Evolutionary conservation across 31 red algal genomes (phyloP).

Genomic region (Asparagopsis taxiformis): DNA sequence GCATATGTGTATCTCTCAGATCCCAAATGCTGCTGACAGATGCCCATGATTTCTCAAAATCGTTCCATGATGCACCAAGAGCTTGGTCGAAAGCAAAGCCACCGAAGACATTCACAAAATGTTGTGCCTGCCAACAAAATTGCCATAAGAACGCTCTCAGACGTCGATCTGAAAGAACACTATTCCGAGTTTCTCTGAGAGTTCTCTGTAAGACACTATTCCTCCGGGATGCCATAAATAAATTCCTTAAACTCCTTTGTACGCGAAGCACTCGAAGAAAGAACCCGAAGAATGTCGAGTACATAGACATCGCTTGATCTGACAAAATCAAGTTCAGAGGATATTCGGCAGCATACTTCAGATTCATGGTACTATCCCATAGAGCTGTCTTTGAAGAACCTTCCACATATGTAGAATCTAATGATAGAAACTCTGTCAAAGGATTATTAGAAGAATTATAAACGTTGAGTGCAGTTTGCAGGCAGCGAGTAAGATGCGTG

Average conservation of each 20-base stretch:
- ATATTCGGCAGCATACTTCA: slow-evolving; percentile 43
- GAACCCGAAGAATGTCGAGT: slow-evolving; percentile 51
- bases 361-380: slow-evolving; percentile 37
- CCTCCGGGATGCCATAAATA: slow-evolving; percentile 46
- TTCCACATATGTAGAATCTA: slow-evolving; percentile 14
- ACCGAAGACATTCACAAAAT: slow-evolving; percentile 67
- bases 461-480: slow-evolving; percentile 43
- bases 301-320: slow-evolving; percentile 22
- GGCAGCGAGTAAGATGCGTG: slow-evolving; percentile 37
- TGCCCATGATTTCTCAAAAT: slow-evolving; percentile 41
- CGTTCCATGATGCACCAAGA: slow-evolving; percentile 29
- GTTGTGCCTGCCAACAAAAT: slow-evolving; percentile 64
- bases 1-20: slow-evolving; percentile 38
- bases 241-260: slow-evolving; percentile 30
- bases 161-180: background rate
- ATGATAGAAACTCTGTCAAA: slow-evolving; percentile 20
- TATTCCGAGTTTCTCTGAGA: background rate
- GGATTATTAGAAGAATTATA: slow-evolving; percentile 8
- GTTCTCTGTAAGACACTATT: slow-evolving; percentile 18
- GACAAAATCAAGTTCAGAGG: slow-evolving; percentile 52
- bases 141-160: slow-evolving; percentile 37
- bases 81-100: slow-evolving; percentile 55
- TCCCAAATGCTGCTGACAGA: slow-evolving; percentile 37
- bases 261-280: slow-evolving; percentile 46
- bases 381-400: slow-evolving; percentile 13